Conservation (phyloP, 495 filamentous ascomycete species). For the Filosporella fistucella region DNA sequence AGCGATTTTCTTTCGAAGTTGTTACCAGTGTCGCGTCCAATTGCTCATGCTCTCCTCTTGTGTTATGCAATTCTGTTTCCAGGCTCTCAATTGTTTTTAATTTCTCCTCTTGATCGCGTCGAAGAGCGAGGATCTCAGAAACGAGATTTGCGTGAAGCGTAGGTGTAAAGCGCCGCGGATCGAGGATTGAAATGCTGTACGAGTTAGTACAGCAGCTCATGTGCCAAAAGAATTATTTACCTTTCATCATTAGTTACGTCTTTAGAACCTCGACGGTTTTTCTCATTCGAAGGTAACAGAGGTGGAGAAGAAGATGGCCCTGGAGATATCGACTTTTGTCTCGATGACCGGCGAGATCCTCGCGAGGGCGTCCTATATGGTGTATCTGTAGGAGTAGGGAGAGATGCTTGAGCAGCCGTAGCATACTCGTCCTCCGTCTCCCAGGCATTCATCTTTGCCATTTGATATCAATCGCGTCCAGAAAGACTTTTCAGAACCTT, state of each 20-base stretch:
- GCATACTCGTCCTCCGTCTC: constrained; percentile 53
- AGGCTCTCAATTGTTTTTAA: constrained; percentile 76
- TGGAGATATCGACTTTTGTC: constrained; percentile 50
- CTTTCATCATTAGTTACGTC: constrained; percentile 61
- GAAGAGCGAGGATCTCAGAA: constrained; percentile 83
- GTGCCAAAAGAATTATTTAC: constrained; percentile 7
- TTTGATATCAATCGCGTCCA: background rate
- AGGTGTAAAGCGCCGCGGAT: constrained; percentile 89
- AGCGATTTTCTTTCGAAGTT: constrained; percentile 68
- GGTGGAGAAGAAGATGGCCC: constrained; percentile 60
- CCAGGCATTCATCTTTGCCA: constrained; percentile 39
- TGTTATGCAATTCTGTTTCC: constrained; percentile 67
- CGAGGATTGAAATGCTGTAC: constrained; percentile 62
- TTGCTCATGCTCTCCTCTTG: constrained; percentile 68
- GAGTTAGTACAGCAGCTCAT: background rate
- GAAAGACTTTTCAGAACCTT: constrained; percentile 1
- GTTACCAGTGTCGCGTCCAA: constrained; percentile 55
- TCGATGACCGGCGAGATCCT: constrained; percentile 30
- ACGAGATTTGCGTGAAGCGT: constrained; percentile 93
- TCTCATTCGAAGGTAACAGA: constrained; percentile 43
- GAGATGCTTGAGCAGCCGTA: constrained; percentile 39
- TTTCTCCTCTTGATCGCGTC: constrained; percentile 86
- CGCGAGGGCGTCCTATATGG: constrained; percentile 59
- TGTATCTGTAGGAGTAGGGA: constrained; percentile 65
- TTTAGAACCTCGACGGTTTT: constrained; percentile 47